These are phyloP conservation scores for Gracilaria domingensis DNA, from an alignment of 23 red algal species.

Conservation along the genomic window DNA sequence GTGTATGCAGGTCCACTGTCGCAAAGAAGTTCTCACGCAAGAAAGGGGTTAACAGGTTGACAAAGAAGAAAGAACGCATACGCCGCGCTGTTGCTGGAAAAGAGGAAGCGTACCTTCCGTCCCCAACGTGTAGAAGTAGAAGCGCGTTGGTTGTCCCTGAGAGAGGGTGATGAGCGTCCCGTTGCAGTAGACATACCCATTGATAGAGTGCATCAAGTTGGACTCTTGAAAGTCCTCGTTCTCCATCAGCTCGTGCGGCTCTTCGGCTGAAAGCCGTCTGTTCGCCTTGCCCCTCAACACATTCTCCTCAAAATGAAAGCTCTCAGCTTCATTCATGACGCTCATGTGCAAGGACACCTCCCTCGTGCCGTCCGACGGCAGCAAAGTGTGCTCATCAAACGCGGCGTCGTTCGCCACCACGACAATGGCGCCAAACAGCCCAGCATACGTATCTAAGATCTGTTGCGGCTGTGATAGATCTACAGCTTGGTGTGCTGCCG, in stretches of 20 bases:
- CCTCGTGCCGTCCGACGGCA: slow-evolving; percentile 22
- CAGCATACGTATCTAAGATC: slow-evolving; percentile 58
- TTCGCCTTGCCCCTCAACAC: background rate
- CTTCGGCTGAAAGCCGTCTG: background rate
- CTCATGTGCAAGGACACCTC: slow-evolving; percentile 44
- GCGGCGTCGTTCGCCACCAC: background rate
- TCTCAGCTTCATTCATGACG: slow-evolving; percentile 54
- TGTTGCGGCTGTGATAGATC: slow-evolving; percentile 60
- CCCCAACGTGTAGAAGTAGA: slow-evolving; percentile 51
- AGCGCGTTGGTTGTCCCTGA: slow-evolving; percentile 15
- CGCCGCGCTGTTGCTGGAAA: background rate
- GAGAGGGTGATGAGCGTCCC: slow-evolving; percentile 40
- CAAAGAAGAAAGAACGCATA: background rate
- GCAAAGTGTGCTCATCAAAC: slow-evolving; percentile 38
- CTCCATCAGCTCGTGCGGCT: slow-evolving; percentile 10
- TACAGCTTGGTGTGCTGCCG: slow-evolving; percentile 37
- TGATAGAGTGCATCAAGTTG: slow-evolving; percentile 66
- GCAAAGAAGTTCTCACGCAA: background rate
- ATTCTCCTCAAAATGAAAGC: slow-evolving; percentile 22
- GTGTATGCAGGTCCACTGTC: slow-evolving; percentile 64
- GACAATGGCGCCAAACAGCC: slow-evolving; percentile 46
- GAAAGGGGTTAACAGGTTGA: background rate
- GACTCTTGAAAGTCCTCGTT: slow-evolving; percentile 62
- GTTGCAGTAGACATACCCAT: slow-evolving; percentile 62
- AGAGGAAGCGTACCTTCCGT: slow-evolving; percentile 33